Evolutionary conservation across 2,329 filamentous ascomycete genomes (phyloP).

Genomic region (Alternaria gansuensis): DNA sequence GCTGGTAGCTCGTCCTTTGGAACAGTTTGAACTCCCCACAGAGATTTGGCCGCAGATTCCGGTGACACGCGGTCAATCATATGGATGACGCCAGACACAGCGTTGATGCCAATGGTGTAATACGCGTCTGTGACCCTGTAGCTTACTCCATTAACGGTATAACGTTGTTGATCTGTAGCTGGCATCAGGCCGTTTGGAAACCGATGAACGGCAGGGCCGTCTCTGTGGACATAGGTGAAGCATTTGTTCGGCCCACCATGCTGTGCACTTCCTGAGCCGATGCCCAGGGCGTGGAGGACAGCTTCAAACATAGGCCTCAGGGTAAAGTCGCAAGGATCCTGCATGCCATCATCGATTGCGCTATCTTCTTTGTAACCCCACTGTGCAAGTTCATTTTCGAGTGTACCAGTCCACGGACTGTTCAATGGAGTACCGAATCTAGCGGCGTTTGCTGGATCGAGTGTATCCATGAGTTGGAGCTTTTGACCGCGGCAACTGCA

Average conservation of each 20-base stretch:
- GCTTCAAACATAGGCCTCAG: slow-evolving; percentile 1
- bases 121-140: neutral
- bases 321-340: slow-evolving; percentile 2
- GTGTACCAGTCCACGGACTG: slow-evolving; percentile 4
- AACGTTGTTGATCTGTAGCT: slow-evolving; percentile 1
- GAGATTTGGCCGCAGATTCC: neutral
- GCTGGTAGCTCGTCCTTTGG: slow-evolving; percentile 7
- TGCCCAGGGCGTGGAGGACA: neutral
- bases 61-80: slow-evolving; percentile 1
- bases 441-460: neutral
- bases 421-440: neutral
- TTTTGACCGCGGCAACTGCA: slow-evolving; percentile 4
- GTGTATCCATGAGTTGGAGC: neutral
- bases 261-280: neutral
- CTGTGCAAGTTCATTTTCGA: neutral
- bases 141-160: neutral
- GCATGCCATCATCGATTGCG: neutral
- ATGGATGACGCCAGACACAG: neutral
- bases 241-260: slow-evolving; percentile 1
- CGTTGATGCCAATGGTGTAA: slow-evolving; percentile 7
- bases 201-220: neutral
- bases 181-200: slow-evolving; percentile 11
- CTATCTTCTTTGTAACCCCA: slow-evolving; percentile 5
- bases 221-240: neutral
- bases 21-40: neutral